Percentiles rank a stretch among this genome's conserved stretches.
Conservation (phyloP, 352 stramenopile genomes). For the Chrysophaeum taylorii region DNA sequence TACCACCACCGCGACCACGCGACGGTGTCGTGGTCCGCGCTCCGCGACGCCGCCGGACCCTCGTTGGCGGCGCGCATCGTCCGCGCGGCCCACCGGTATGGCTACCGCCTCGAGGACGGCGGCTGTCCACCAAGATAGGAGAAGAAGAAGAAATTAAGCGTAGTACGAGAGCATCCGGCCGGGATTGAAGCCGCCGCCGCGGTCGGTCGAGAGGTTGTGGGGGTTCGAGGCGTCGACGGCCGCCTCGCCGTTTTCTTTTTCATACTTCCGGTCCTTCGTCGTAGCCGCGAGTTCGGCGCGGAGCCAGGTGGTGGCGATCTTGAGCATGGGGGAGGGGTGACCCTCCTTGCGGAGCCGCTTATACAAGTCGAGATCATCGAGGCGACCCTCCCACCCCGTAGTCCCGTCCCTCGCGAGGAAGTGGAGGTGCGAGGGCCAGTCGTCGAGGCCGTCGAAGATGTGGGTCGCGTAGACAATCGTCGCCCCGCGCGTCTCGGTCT, state of each 20-base stretch:
- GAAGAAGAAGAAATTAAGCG: too few species aligned
- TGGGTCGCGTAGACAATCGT: slow-evolving; percentile 78
- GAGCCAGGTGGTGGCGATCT: slow-evolving; percentile 78
- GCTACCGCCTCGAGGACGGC: too few species aligned
- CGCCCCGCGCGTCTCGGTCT: slow-evolving; percentile 51
- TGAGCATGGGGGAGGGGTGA: slow-evolving; percentile 68
- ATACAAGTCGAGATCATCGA: slow-evolving; percentile 60
- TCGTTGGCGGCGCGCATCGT: too few species aligned
- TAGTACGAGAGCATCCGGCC: slow-evolving; percentile 20
- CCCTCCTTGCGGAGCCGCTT: slow-evolving; percentile 57
- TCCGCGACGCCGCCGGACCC: too few species aligned
- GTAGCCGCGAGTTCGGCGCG: slow-evolving; percentile 71
- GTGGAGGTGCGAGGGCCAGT: slow-evolving; percentile 84
- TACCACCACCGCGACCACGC: neutral
- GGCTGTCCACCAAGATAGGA: too few species aligned
- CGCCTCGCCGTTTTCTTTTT: slow-evolving; percentile 34
- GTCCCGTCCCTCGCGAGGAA: slow-evolving; percentile 66
- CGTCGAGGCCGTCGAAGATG: slow-evolving; percentile 91
- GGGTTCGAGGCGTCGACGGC: slow-evolving; percentile 1
- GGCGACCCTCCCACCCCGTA: slow-evolving; percentile 58
- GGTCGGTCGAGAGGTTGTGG: slow-evolving; percentile 11
- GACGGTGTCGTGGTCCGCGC: neutral
- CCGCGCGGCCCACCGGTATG: too few species aligned
- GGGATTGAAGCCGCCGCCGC: slow-evolving; percentile 21
- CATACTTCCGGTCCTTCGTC: slow-evolving; percentile 55